phyloP scores from a whole-genome alignment of 495 filamentous ascomycete genomes.

The Glarea lozoyensis region DNA sequence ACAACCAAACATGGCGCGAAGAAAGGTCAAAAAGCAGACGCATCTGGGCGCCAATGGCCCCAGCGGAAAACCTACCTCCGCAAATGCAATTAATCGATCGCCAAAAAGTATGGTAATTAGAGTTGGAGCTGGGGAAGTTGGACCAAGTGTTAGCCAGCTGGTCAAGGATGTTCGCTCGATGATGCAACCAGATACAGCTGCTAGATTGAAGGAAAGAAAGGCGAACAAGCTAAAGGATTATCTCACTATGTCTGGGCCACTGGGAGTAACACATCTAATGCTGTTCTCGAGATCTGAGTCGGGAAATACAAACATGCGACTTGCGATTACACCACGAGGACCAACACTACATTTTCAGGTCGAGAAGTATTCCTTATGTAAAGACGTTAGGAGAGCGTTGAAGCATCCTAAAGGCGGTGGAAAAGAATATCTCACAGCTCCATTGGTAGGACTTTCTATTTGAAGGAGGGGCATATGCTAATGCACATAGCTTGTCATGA shows the following conservation, averaged over 20 bases:
- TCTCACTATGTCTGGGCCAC: conserved; percentile 87
- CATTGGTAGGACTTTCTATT: conserved; percentile 55
- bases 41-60: conserved; percentile 61
- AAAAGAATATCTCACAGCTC: conserved; percentile 75
- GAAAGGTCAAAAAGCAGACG: conserved; percentile 81
- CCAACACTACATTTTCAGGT: conserved; percentile 92
- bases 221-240: conserved; percentile 88
- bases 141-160: conserved; percentile 82
- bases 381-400: conserved; percentile 73
- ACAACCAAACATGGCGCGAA: conserved; percentile 58
- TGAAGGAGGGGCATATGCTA: conserved; percentile 18
- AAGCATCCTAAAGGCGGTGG: conserved; percentile 72
- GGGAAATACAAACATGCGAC: conserved; percentile 86
- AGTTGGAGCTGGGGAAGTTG: conserved; percentile 89
- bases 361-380: conserved; percentile 91
- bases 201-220: conserved; percentile 78
- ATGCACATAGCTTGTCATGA: conserved; percentile 74
- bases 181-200: conserved; percentile 93
- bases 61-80: conserved; percentile 11
- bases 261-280: conserved; percentile 89
- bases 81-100: conserved; percentile 20
- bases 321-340: conserved; percentile 81
- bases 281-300: conserved; percentile 86
- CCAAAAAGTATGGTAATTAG: conserved; percentile 99
- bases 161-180: conserved; percentile 85